Conservation (phyloP, 306 rosid species). For the Hippophae gyantsensis region DNA sequence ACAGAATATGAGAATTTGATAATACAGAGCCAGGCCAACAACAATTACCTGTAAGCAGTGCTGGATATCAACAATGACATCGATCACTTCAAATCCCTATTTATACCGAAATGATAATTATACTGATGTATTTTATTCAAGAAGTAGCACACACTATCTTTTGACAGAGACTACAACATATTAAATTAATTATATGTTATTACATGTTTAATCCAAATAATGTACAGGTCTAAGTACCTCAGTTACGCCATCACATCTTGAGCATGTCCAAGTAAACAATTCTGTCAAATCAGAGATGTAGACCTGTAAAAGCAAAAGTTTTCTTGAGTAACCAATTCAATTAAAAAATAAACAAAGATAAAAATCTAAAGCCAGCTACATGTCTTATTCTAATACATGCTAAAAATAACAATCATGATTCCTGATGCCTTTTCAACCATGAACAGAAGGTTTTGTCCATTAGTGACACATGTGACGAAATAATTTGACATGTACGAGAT, state of each 20-base stretch:
- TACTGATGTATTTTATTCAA: not conserved
- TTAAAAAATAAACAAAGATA: constrained; percentile 1
- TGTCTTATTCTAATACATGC: no score
- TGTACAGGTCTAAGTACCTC: constrained; percentile 47
- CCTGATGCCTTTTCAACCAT: no score
- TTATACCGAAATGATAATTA: constrained; percentile 24
- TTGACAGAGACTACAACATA: no score
- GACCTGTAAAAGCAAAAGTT: constrained; percentile 49
- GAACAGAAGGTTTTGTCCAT: no score
- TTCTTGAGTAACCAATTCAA: constrained; percentile 17
- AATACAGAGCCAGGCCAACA: constrained; percentile 8
- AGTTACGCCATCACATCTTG: constrained; percentile 60
- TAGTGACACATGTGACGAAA: no score
- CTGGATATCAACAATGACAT: constrained; percentile 83
- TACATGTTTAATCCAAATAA: not conserved
- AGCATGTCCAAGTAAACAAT: constrained; percentile 87
- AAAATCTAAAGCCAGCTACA: no score
- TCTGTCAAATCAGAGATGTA: constrained; percentile 80
- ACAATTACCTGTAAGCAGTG: constrained; percentile 84
- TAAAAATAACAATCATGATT: no score
- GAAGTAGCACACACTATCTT: no score
- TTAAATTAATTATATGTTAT: no score
- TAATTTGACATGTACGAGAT: no score
- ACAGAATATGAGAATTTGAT: not conserved
- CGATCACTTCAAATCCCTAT: constrained; percentile 94